Base-by-base conservation (phyloP, 768 basidiomycete species). In the Panaeolus papilionaceus region DNA sequence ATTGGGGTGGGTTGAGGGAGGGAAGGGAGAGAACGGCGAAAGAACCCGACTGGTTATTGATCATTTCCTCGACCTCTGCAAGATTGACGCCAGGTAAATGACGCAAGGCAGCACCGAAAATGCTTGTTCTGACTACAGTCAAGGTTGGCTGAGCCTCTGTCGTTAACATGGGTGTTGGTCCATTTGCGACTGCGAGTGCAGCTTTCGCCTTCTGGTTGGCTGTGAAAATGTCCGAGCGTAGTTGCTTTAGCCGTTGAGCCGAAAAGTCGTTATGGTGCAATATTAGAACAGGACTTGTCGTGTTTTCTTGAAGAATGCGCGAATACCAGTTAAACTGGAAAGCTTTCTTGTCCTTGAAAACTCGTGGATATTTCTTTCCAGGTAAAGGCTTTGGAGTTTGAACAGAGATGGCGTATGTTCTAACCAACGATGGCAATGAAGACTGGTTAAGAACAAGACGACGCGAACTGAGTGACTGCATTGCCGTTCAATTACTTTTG, bases 241-340 rank as follows among this genome's bases (percentile, higher is more conserved):
- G 84, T 64, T 86, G 84, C 66, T 87, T 83, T 71, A 94, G 83
- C 45, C 90, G 85, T 45, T 85, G 82, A 2, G 92, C 88, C 37
- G 88, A 82, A 74, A 96, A 92, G 69, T 93, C 90, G 69, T 86
- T 83, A 77, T 95, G 94, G 63, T 89, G 85, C 68, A 97, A 88
- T 79, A 97, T 85, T 70, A 98, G 81, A 75, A 95, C 80, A 38
- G 94, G 90, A 0, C 88, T 82, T 42, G 82, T 77, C 26, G 78
- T 72, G 75, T 85, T 86, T 64, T 83, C 79, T 66, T 86, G 78
- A 73, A 97, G 85, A 69, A 97, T 87, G 72, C 84, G 85, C 66
- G 85, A 82, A 83, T 95, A 95, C 79, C 91, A 89, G 80, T 88
- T 85, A 80, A 90, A 94, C 76, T 94, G 89, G 78, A 88, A 90